Conservation (phyloP, 1,284 basidiomycete species). For the Malassezia caprae region DNA sequence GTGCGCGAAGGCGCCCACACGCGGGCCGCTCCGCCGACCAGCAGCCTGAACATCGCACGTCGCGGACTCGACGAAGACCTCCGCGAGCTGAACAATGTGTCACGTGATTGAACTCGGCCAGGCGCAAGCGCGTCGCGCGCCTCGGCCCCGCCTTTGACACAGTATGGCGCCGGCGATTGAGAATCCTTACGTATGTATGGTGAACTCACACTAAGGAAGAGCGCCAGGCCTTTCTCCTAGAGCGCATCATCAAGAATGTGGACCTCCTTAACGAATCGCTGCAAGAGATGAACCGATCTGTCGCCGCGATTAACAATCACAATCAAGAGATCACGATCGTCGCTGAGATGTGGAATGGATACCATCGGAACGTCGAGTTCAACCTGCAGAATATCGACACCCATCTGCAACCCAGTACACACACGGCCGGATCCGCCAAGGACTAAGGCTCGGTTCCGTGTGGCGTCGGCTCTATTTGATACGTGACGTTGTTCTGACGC, state of each 20-base stretch:
- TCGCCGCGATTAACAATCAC: slow-evolving; percentile 51
- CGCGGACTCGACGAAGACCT: background rate
- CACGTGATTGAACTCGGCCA: background rate
- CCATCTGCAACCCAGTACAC: background rate
- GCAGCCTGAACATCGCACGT: slow-evolving; percentile 3
- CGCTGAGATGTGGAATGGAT: slow-evolving; percentile 42
- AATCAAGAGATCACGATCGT: slow-evolving; percentile 42
- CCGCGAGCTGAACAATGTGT: background rate
- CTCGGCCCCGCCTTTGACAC: background rate
- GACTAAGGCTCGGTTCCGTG: background rate
- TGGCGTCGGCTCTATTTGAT: background rate
- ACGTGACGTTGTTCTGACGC: no score
- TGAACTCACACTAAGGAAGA: slow-evolving; percentile 59
- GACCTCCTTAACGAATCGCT: slow-evolving; percentile 53
- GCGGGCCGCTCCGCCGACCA: background rate
- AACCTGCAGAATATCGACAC: slow-evolving; percentile 37
- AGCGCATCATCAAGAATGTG: slow-evolving; percentile 78
- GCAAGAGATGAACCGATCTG: slow-evolving; percentile 66
- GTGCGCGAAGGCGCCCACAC: background rate
- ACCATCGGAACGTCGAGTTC: slow-evolving; percentile 43
- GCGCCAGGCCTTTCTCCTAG: slow-evolving; percentile 73
- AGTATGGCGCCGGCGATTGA: slow-evolving; percentile 16
- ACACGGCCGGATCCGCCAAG: background rate
- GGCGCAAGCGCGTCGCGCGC: background rate
- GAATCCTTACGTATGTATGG: slow-evolving; percentile 17